Conservation (phyloP, 2,329 filamentous ascomycete species). For the Bipolaris cookei region DNA sequence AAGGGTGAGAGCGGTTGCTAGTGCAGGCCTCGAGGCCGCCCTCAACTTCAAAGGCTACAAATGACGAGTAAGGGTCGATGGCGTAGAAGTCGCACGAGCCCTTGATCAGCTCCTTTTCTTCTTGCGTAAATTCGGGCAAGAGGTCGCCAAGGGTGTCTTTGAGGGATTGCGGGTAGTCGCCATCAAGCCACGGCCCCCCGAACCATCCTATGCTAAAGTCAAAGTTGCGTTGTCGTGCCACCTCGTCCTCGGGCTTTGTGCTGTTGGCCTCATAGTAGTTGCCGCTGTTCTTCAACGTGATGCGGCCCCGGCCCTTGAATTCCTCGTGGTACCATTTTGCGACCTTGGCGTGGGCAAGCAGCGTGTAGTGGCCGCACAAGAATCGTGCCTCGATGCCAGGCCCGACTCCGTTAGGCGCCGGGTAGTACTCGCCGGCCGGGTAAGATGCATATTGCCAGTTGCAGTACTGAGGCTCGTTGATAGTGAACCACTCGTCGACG, state of each 20-base stretch:
- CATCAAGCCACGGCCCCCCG: conserved; percentile 55
- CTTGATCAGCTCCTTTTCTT: conserved; percentile 52
- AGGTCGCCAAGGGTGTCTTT: conserved; percentile 51
- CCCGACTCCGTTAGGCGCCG: conserved; percentile 53
- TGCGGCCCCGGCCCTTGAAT: conserved; percentile 52
- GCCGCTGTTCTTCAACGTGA: conserved; percentile 54
- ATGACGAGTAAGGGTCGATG: conserved; percentile 48
- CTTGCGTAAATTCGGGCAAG: conserved; percentile 47
- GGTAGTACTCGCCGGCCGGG: conserved; percentile 54
- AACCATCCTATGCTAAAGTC: conserved; percentile 56
- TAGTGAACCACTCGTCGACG: conserved; percentile 52
- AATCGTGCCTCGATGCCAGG: conserved; percentile 52
- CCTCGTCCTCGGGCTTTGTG: conserved; percentile 45
- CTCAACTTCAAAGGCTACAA: conserved; percentile 39
- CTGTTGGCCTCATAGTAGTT: conserved; percentile 52
- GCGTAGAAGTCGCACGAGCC: conserved; percentile 55
- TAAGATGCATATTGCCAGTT: conserved; percentile 57
- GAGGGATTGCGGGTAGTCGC: conserved; percentile 51
- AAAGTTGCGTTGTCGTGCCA: conserved; percentile 49
- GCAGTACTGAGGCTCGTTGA: conserved; percentile 55
- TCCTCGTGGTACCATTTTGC: conserved; percentile 56
- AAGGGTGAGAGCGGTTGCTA: conserved; percentile 48
- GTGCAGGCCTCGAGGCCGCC: conserved; percentile 51
- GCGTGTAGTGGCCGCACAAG: conserved; percentile 54
- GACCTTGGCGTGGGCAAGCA: conserved; percentile 53